Conservation (phyloP, 768 basidiomycete genomes). For the Mycena crocata region DNA sequence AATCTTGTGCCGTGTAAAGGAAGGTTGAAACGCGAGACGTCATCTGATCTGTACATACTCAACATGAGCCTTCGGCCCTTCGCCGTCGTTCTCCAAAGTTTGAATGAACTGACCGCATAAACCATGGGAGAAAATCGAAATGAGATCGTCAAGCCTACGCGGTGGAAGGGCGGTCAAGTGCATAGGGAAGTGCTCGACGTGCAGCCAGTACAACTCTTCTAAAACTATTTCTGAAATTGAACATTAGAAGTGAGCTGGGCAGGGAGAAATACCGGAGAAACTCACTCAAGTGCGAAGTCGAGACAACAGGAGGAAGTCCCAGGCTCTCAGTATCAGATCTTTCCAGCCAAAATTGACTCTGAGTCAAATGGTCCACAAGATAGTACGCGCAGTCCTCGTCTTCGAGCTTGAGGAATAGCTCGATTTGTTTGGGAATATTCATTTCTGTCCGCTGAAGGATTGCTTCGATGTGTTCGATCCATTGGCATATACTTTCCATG, state of each 20-base stretch:
- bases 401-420: conserved; percentile 63
- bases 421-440: conserved; percentile 48
- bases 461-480: conserved; percentile 47
- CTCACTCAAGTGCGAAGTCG: conserved; percentile 65
- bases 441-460: conserved; percentile 44
- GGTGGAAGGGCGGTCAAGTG: conserved; percentile 53
- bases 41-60: conserved; percentile 61
- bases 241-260: no score
- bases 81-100: no score
- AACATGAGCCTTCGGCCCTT: background rate
- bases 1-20: conserved; percentile 60
- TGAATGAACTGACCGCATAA: conserved; percentile 56
- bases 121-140: conserved; percentile 64
- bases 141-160: conserved; percentile 58
- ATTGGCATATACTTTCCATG: conserved; percentile 49
- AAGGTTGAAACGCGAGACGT: conserved; percentile 73
- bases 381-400: conserved; percentile 65
- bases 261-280: conserved; percentile 5
- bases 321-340: conserved; percentile 53
- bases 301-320: conserved; percentile 55
- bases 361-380: conserved; percentile 60
- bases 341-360: conserved; percentile 70
- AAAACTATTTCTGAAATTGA: conserved; percentile 54
- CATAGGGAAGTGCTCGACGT: conserved; percentile 72
- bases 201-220: conserved; percentile 68